phyloP scores from a whole-genome alignment of 345 rosid species.

The Syzygium aqueum region DNA sequence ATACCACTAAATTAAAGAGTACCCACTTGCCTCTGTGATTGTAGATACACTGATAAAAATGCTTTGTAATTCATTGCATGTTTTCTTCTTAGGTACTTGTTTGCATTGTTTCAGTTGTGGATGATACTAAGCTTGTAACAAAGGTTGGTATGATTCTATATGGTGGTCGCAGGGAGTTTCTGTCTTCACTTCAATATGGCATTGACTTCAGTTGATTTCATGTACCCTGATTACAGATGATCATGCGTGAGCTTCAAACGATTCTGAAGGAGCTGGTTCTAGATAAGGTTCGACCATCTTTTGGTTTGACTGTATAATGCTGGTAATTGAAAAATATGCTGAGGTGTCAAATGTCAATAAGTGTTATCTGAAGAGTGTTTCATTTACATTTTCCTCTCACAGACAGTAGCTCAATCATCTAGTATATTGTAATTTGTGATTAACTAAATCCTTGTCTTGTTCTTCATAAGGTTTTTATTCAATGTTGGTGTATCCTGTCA shows the following conservation, averaged over 20 bases:
- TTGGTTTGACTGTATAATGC: not conserved
- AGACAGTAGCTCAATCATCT: not conserved
- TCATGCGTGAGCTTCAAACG: slow-evolving; percentile 67
- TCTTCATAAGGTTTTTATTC: not conserved
- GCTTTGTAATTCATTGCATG: not conserved
- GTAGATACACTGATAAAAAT: not conserved
- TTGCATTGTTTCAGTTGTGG: slow-evolving; percentile 58
- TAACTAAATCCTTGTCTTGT: not conserved
- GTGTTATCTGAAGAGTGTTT: not conserved
- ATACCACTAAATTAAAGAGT: not conserved
- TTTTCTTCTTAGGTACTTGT: slow-evolving; percentile 60
- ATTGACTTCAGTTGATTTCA: slow-evolving; percentile 6
- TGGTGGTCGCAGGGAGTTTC: not conserved
- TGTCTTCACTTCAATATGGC: not conserved
- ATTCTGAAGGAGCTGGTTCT: slow-evolving; percentile 53
- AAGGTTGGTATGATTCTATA: slow-evolving; percentile 39
- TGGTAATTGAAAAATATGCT: not conserved
- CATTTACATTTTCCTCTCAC: not conserved
- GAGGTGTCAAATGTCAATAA: not conserved
- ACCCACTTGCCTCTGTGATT: not conserved
- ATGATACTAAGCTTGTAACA: slow-evolving; percentile 84
- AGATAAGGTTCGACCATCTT: slow-evolving; percentile 51
- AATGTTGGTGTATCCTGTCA: not conserved
- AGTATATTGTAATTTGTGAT: not conserved
- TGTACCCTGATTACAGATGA: slow-evolving; percentile 35